Evolutionary conservation across 2,329 filamentous ascomycete species (phyloP), one percentile per base, ranked within the genome.

Genomic region (Diaporthe sp.): DNA sequence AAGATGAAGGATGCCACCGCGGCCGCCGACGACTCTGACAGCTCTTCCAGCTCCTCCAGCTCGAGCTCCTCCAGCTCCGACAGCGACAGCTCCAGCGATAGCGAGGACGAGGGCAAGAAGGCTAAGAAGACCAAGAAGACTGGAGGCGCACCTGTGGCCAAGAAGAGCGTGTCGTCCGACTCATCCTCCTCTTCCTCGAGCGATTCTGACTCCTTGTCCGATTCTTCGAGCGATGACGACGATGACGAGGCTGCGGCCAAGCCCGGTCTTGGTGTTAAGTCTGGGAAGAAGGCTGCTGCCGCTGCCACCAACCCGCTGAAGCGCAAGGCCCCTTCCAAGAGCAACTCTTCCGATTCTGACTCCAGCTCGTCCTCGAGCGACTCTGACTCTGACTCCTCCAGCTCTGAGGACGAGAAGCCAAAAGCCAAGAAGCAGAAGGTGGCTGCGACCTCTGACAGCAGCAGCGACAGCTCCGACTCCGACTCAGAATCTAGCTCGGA

Each of bases 341-440:
- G 81, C 79, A 81, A 82, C 76, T 86, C 83, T 73, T 85, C 84
- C 44, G 80, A 77, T 10, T 80, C 79, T 39, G n/a, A n/a, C n/a
- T n/a, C n/a, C n/a, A n/a, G n/a, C n/a, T n/a, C n/a, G n/a, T n/a
- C n/a, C n/a, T n/a, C n/a, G n/a, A n/a, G n/a, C n/a, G n/a, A n/a
- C n/a, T n/a, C n/a, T n/a, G n/a, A n/a, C 63, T 63, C 58, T 19
- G 58, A 63, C 83, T 84, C 63, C 63, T 87, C 87, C 25, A 84
- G 83, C 76, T 86, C 85, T 12, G 86, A 87, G 51, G 85, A 85
- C 53, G 84, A 88, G 73, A 82, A 82, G 17, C 88, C 86, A 4
- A 84, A 85, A 75, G 77, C 83, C 35, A 92, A 92, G 84, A 92
- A 90, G 82, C 81, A 81, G 75, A 87, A 86, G 80, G 84, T 83